Conservation (phyloP, 345 rosid species). For the Arabidopsis arenosa region DNA sequence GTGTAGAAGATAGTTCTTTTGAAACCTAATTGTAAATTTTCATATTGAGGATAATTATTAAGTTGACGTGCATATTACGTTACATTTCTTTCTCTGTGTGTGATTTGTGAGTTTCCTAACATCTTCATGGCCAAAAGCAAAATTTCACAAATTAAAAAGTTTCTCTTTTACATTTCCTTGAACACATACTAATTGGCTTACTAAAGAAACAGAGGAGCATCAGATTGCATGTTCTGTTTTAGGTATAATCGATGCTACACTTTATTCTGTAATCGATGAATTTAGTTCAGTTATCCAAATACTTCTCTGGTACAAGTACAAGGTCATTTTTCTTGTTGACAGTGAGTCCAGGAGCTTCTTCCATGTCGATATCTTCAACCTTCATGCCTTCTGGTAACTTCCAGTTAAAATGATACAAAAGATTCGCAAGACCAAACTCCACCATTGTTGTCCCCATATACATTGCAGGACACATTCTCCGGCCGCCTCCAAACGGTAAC, state of each 20-base stretch:
- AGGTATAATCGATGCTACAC: background rate
- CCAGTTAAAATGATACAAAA: slow-evolving; percentile 55
- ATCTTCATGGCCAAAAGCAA: background rate
- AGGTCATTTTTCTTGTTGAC: slow-evolving; percentile 40
- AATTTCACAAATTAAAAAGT: background rate
- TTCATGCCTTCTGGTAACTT: slow-evolving; percentile 47
- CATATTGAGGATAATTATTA: too few relatives aligned
- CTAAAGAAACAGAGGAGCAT: background rate
- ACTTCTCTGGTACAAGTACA: slow-evolving; percentile 41
- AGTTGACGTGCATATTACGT: too few relatives aligned
- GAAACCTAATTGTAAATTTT: too few relatives aligned
- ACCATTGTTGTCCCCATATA: slow-evolving; percentile 39
- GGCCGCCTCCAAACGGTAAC: slow-evolving; percentile 56
- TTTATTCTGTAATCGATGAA: too few relatives aligned
- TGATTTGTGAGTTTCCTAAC: too few relatives aligned
- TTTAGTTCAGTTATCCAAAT: too few relatives aligned
- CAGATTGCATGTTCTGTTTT: too few relatives aligned
- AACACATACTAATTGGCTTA: background rate
- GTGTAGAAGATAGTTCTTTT: too few relatives aligned
- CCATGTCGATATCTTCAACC: slow-evolving; percentile 47
- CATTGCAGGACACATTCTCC: slow-evolving; percentile 53
- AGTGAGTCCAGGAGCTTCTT: slow-evolving; percentile 47
- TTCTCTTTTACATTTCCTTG: background rate
- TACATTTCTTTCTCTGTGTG: too few relatives aligned
- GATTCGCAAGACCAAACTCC: slow-evolving; percentile 51